These are phyloP conservation scores for Meripilus lineatus DNA, from an alignment of 1,284 basidiomycete species.

Conservation along the genomic window DNA sequence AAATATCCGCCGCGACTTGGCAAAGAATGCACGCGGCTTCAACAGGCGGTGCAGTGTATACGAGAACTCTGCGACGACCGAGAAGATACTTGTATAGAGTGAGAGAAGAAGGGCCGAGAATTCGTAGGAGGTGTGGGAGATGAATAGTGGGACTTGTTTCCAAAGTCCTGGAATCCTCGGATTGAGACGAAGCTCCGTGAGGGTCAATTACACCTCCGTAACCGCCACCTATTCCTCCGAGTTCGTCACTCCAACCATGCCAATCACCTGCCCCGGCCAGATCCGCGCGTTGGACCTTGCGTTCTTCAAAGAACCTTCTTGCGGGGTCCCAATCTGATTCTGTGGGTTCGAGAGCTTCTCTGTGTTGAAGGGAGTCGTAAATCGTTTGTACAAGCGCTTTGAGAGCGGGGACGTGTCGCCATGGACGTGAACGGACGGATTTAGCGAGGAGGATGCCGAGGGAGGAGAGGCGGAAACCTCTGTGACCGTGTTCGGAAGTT, in stretches of 20 bases:
- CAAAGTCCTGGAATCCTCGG: constrained; percentile 21
- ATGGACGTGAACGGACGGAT: constrained; percentile 60
- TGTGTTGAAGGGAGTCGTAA: constrained; percentile 46
- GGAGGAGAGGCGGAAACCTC: constrained; percentile 73
- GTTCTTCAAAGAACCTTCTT: constrained; percentile 57
- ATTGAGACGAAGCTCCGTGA: neutral
- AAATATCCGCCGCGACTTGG: constrained; percentile 67
- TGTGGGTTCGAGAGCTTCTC: constrained; percentile 42
- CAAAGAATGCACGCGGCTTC: constrained; percentile 74
- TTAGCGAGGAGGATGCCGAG: constrained; percentile 69
- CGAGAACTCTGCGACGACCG: constrained; percentile 62
- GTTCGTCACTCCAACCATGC: constrained; percentile 61
- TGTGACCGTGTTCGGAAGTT: constrained; percentile 64
- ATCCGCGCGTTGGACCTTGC: constrained; percentile 42
- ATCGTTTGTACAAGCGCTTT: constrained; percentile 53
- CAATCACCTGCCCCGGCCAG: constrained; percentile 52
- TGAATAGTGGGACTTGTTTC: constrained; percentile 51
- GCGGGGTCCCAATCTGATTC: constrained; percentile 64
- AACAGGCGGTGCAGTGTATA: constrained; percentile 73
- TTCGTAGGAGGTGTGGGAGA: constrained; percentile 63
- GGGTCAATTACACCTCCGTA: too few species aligned
- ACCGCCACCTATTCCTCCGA: too few species aligned
- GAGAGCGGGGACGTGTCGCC: constrained; percentile 61
- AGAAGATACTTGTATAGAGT: constrained; percentile 76
- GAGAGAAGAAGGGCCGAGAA: constrained; percentile 69